Evolutionary conservation across 148 eudicot species (phyloP), one percentile per base, ranked within the genome.

Genomic region (Heliamphora exappendiculata): DNA sequence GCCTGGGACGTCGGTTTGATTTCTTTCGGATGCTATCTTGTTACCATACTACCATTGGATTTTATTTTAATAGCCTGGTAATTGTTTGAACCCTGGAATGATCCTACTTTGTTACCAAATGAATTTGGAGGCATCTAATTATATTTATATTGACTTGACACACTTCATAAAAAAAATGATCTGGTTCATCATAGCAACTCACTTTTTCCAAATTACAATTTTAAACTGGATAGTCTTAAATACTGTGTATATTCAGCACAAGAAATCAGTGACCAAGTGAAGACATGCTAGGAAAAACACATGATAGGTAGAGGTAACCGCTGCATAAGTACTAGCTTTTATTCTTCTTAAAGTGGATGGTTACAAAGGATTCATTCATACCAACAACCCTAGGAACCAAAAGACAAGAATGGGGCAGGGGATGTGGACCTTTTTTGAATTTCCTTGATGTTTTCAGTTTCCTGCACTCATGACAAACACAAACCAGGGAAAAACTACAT

Each of bases 1-100:
- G 99, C 55, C 99, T 96, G 70, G 99, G 93, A 3, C 97, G 89
- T 67, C 83, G 88, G 44, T 93, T 96, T 79, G 98, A 93, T 82
- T 89, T 96, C 87, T 96, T 96, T 67, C 88, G 99, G 76, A 93
- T 96, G 99, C 88, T 96, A 78, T 96, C 99, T 36, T 89, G 84
- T 79, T 95, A 96, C 83, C 90, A 86, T 85, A 96, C 99, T 33
- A 96, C 99, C n/a, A 73, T 90, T 70, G 99, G 99, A 33, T 91
- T 93, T 84, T 96, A 91, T 85, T 85, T 93, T 53, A 96, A 86
- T 80, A 96, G 90, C 82, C 82, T 96, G 96, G 98, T 95, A 88
- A 70, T 68, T 45, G 51, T 67, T 54, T 66, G 16, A 42, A 73
- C 53, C 42, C 53, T 12, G 51, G 24, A 62, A 29, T 24, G 14